Evolutionary conservation across 345 rosid species (phyloP).

Genomic region (Eucalyptus erythrocorys): DNA sequence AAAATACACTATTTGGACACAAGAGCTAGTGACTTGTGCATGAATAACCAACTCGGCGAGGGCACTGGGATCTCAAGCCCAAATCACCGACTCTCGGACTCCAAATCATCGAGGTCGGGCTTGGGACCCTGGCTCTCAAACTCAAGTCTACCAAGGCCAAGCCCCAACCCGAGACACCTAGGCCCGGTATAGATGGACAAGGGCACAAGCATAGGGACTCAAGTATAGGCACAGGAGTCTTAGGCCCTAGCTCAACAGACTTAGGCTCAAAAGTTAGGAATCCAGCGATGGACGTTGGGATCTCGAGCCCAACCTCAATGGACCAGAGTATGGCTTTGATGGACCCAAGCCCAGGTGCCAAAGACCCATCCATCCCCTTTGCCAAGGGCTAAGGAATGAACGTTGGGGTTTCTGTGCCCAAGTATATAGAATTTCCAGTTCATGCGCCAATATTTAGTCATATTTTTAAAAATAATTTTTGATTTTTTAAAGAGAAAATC

Average conservation of each 20-base stretch:
- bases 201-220: background rate
- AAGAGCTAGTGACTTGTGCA: background rate
- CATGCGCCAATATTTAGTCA: too few species aligned
- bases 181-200: background rate
- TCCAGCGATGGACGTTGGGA: fast-evolving
- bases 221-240: fast-evolving
- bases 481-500: too few species aligned
- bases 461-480: too few species aligned
- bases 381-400: too few species aligned
- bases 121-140: background rate
- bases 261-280: background rate
- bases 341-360: fast-evolving
- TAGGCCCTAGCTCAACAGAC: background rate
- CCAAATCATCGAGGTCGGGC: fast-evolving
- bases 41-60: background rate
- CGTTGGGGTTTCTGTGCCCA: too few species aligned
- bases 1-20: background rate
- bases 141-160: background rate
- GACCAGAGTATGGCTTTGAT: background rate
- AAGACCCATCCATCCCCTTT: fast-evolving
- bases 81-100: fast-evolving
- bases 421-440: too few species aligned
- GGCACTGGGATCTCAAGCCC: background rate
- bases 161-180: background rate
- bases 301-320: background rate